phyloP scores from a whole-genome alignment of 2,329 filamentous ascomycete species.

The Nemania sp. region DNA sequence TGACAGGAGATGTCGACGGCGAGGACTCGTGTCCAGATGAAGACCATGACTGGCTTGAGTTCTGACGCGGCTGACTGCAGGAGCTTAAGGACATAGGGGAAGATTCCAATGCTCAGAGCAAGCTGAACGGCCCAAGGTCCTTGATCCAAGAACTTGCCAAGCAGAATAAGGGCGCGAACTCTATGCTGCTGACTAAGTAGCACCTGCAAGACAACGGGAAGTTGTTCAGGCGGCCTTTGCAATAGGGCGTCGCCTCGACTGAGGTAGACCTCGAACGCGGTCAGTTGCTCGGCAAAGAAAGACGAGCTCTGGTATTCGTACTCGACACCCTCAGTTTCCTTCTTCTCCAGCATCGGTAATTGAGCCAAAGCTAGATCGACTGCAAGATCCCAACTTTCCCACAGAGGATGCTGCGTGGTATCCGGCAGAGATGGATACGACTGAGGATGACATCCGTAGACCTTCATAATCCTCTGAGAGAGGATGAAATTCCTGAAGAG shows the following conservation, averaged over 20 bases:
- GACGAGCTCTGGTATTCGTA: constrained; percentile 94
- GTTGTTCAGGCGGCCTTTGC: constrained; percentile 87
- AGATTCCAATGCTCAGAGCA: constrained; percentile 95
- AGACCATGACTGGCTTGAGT: constrained; percentile 97
- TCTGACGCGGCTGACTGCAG: constrained; percentile 93
- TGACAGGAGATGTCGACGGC: constrained; percentile 95
- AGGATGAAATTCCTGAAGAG: constrained; percentile 95
- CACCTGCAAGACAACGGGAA: constrained; percentile 95
- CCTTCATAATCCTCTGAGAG: constrained; percentile 92
- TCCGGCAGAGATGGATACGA: constrained; percentile 91
- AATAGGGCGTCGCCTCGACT: constrained; percentile 78
- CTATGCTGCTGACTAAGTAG: constrained; percentile 94
- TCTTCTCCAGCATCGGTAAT: constrained; percentile 81
- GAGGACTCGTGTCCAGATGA: constrained; percentile 96
- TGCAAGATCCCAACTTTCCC: constrained; percentile 97
- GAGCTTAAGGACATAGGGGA: constrained; percentile 97
- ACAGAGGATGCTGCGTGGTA: constrained; percentile 91
- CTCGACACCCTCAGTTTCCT: constrained; percentile 70
- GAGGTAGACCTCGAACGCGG: constrained; percentile 95
- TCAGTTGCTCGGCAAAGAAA: constrained; percentile 96
- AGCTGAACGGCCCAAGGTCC: constrained; percentile 99
- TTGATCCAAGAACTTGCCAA: constrained; percentile 92
- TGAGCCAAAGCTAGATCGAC: constrained; percentile 94
- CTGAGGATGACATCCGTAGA: constrained; percentile 93
- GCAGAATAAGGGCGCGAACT: constrained; percentile 84